Base-by-base conservation (phyloP, 208 protist genomes). In the Balamuthia mandrillaris region DNA sequence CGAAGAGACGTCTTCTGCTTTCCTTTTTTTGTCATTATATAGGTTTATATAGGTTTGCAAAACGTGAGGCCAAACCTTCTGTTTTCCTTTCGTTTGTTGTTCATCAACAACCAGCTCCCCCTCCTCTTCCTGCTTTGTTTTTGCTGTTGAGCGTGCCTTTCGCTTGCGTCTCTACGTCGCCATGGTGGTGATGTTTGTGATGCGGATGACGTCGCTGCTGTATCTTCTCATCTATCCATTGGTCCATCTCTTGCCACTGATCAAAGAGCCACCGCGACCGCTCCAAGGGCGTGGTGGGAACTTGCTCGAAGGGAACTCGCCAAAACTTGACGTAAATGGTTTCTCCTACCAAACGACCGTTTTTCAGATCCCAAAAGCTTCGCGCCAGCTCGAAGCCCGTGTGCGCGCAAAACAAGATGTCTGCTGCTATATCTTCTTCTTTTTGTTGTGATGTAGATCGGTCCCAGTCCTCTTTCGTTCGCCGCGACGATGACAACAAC, bases 241-340 rank as follows among this genome's bases (percentile, higher is more conserved):
- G 49, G 39, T 88, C 86, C 44, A 88, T 88, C 14, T 63, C 45
- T 10, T 21, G 14, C 86, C 86, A 88, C 18, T 74, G 45, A 2
- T 70, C 24, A 16, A 72, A 37, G 24, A 88, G 45, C 78, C 78
- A 88, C n/a, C 81, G 47, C 35, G 86, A 81, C 47, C 86, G 77
- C 39, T 77, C 86, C 82, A 82, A 39, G 37, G 68, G 85, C 3
- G 66, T 82, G 27, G 45, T 86, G 49, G 86, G 86, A 14, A 88
- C 74, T 58, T 88, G 79, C 24, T 70, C 47, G 51, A 58, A 88
- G 42, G 84, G 65, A 21, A 83, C 16, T 58, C 66, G 66, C 21
- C 52, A 49, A 29, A 88, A 65, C 85, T 79, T 88, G 47, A 79
- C 85, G 12, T 81, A 60, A 16, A 88, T 84, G 33, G 72, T 58